These are phyloP conservation scores for Tieghemostelium lacteum DNA, from an alignment of 78 protist species.

Conservation along the genomic window DNA sequence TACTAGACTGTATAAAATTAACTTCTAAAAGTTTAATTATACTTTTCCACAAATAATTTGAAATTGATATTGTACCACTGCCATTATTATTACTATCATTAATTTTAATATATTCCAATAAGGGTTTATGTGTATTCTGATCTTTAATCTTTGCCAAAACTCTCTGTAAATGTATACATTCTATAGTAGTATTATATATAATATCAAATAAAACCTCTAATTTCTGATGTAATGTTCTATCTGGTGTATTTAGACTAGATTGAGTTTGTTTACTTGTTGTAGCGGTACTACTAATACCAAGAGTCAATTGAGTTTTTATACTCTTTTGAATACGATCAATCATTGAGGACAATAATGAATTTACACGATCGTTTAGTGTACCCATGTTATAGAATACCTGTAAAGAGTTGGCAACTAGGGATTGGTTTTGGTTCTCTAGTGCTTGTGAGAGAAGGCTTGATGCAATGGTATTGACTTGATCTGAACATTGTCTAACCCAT, in stretches of 20 bases:
- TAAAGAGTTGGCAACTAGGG: conserved; percentile 53
- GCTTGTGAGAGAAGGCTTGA: conserved; percentile 49
- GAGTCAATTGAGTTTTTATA: conserved; percentile 33
- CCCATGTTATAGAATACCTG: conserved; percentile 77
- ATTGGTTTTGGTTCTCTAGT: conserved; percentile 76
- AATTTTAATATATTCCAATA: conserved; percentile 36
- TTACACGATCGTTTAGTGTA: conserved; percentile 27
- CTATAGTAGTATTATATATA: conserved; percentile 44
- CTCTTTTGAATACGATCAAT: conserved; percentile 35
- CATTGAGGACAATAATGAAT: not conserved
- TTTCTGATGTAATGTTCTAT: conserved; percentile 32
- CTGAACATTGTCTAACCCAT: conserved; percentile 69
- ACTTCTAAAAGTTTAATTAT: conserved; percentile 35
- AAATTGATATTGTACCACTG: too few species aligned
- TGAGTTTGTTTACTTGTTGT: too few species aligned
- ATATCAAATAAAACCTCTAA: conserved; percentile 50
- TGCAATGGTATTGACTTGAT: conserved; percentile 47
- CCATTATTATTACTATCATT: not conserved
- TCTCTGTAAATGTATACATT: conserved; percentile 64
- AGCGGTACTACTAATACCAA: not conserved
- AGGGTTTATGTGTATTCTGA: conserved; percentile 30
- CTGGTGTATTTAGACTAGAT: not conserved
- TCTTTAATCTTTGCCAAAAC: conserved; percentile 74
- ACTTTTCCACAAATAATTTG: conserved; percentile 43
- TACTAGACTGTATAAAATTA: conserved; percentile 33